phyloP scores from a whole-genome alignment of 768 basidiomycete genomes.

The Rhizopogon vesiculosus region DNA sequence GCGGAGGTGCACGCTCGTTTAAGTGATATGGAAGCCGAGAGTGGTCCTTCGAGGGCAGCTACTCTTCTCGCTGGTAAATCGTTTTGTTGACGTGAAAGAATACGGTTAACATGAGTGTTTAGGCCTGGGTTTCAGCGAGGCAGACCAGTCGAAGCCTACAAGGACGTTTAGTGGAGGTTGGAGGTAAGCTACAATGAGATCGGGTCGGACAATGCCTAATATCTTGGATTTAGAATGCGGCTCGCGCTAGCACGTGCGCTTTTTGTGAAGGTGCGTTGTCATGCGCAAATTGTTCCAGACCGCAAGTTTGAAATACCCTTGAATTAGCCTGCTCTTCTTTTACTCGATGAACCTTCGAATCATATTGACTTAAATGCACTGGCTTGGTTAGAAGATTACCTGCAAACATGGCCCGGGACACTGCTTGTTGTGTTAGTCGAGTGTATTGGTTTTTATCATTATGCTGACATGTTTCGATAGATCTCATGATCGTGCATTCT shows the following conservation, averaged over 20 bases:
- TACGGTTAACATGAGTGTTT: neutral
- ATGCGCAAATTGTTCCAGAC: neutral
- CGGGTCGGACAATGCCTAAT: neutral
- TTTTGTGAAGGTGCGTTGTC: slow-evolving; percentile 75
- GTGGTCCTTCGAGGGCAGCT: slow-evolving; percentile 91
- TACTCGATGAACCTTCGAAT: slow-evolving; percentile 95
- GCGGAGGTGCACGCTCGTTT: slow-evolving; percentile 87
- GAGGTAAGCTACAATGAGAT: slow-evolving; percentile 45
- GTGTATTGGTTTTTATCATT: neutral
- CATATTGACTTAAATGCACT: slow-evolving; percentile 96
- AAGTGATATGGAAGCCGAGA: slow-evolving; percentile 98
- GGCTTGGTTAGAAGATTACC: slow-evolving; percentile 96
- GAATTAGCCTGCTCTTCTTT: slow-evolving; percentile 60
- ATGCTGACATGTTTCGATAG: slow-evolving; percentile 32
- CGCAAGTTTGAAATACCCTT: slow-evolving; percentile 5
- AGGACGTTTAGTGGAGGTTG: slow-evolving; percentile 94
- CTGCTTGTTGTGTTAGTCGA: slow-evolving; percentile 80
- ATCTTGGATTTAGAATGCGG: slow-evolving; percentile 65
- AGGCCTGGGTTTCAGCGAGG: slow-evolving; percentile 90
- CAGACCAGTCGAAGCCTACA: slow-evolving; percentile 80
- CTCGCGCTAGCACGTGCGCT: slow-evolving; percentile 91
- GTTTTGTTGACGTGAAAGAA: neutral
- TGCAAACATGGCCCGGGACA: slow-evolving; percentile 92
- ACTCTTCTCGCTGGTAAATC: slow-evolving; percentile 75
- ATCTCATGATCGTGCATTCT: slow-evolving; percentile 96